Evolutionary conservation across 1,284 basidiomycete genomes (phyloP), one percentile per base, ranked within the genome.

Genomic region (Fistulinella staudtii): DNA sequence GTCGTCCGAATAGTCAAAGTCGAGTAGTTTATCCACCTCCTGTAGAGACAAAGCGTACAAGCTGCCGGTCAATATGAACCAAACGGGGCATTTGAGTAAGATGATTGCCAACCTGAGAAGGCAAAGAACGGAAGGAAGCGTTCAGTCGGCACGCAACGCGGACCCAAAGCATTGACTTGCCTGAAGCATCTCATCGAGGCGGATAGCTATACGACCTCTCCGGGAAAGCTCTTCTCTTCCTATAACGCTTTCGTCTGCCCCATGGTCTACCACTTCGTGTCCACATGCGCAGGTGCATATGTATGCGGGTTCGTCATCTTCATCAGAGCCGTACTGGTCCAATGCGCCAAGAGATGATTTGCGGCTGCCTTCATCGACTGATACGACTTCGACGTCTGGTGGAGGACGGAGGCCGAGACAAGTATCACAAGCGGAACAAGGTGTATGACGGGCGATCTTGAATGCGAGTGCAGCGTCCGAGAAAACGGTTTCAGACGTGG

Each of bases 171-270:
- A 39, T 28, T 61, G 68, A 55, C 71, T 51, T 54, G 90, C 91
- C 77, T 92, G 79, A 33, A 94, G 69, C 41, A 91, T 64, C 66
- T 93, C 89, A 61, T 96, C 93, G 41, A 94, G 74, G 41, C 89
- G 76, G 42, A 89, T 77, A 3, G 90, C 92, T 8, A 91, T 81
- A 53, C 82, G 83, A 36, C 76, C 80, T 61, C 88, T 75, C 33
- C 93, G 76, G 24, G 66, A 67, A 60, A 84, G 83, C 61, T 89
- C 87, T 29, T 75, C 74, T 33, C 64, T 65, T 33, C 76, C 80
- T 27, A 85, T 60, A 37, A 65, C 66, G 15, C 66, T 63, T 46
- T 77, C 75, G 63, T 88, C 77, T 21, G 87, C 84, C 18, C 84
- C 82, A 55, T 91, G 88, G 31, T 79, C 75, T 31, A 66, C 67